A percentile compares a stretch with the other conserved stretches of the same genome.
phyloP scores from a whole-genome alignment of 148 eudicot species.

The Diospyros kaki region DNA sequence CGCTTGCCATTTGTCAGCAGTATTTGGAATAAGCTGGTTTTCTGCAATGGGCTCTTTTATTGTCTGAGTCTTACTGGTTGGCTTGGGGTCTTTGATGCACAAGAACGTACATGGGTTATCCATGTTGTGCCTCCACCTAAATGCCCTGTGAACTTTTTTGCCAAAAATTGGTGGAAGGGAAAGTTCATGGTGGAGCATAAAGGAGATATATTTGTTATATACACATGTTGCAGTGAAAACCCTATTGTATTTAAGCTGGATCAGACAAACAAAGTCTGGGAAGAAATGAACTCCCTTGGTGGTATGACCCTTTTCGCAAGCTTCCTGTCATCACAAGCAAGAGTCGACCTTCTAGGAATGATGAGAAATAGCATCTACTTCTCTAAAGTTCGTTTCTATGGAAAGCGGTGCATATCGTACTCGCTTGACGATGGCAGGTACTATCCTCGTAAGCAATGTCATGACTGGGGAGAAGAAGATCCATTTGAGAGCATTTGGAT shows the following conservation, averaged over 20 bases:
- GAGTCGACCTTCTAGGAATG: constrained; percentile 62
- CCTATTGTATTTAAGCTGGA: constrained; percentile 70
- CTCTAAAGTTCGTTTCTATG: constrained; percentile 76
- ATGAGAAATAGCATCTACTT: constrained; percentile 77
- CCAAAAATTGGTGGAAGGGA: constrained; percentile 83
- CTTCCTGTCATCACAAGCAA: constrained; percentile 73
- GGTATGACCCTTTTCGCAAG: constrained; percentile 71
- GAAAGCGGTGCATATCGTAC: constrained; percentile 69
- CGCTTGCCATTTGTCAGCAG: constrained; percentile 83
- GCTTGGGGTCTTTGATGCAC: constrained; percentile 71
- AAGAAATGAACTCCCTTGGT: constrained; percentile 52
- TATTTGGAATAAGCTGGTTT: constrained; percentile 77
- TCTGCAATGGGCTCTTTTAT: constrained; percentile 60
- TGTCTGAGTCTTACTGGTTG: constrained; percentile 81
- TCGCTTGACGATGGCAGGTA: constrained; percentile 61
- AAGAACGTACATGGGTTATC: constrained; percentile 58
- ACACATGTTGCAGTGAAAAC: constrained; percentile 64
- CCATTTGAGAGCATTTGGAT: constrained; percentile 85
- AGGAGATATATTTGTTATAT: constrained; percentile 64
- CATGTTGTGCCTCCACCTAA: constrained; percentile 75
- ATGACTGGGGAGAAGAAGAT: constrained; percentile 91
- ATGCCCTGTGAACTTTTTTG: constrained; percentile 67
- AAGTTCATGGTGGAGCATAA: constrained; percentile 72
- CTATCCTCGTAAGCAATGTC: constrained; percentile 71
- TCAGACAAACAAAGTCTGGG: constrained; percentile 57